A percentile compares a stretch with the other conserved stretches of the same genome.
Evolutionary conservation across 257 asterid species (phyloP).

Genomic region (Solanum microdontum): DNA sequence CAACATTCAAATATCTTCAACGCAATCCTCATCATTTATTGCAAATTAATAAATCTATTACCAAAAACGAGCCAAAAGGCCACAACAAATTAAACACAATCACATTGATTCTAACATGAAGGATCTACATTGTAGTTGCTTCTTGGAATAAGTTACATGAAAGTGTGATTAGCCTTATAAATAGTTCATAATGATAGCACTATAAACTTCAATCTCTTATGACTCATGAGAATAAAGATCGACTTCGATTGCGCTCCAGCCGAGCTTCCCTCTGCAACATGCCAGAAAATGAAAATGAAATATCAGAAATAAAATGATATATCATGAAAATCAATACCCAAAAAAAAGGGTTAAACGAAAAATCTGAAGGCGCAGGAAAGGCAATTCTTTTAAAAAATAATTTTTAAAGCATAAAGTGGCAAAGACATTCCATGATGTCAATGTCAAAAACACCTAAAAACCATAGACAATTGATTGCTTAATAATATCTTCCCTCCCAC

Average conservation of each 20-base stretch:
- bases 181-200: not conserved
- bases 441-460: not conserved
- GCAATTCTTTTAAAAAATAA: not conserved
- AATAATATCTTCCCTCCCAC: not conserved
- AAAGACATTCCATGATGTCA: not conserved
- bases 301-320: not conserved
- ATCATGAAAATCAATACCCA: not conserved
- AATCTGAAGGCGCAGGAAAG: not conserved
- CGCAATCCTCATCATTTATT: not conserved
- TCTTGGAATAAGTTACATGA: not conserved
- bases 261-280: conserved; percentile 87
- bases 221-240: conserved; percentile 67
- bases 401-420: not conserved
- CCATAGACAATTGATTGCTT: not conserved
- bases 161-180: not conserved
- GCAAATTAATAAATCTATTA: not conserved
- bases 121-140: not conserved
- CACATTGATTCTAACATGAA: not conserved
- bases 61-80: not conserved
- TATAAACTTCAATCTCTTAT: not conserved
- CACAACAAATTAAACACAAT: not conserved
- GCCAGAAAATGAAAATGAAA: conserved; percentile 1
- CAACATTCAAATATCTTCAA: not conserved
- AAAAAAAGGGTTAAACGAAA: not conserved
- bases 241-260: conserved; percentile 71